phyloP scores from a whole-genome alignment of 2,329 filamentous ascomycete species.

The Aspergillus pseudoviridinutans region DNA sequence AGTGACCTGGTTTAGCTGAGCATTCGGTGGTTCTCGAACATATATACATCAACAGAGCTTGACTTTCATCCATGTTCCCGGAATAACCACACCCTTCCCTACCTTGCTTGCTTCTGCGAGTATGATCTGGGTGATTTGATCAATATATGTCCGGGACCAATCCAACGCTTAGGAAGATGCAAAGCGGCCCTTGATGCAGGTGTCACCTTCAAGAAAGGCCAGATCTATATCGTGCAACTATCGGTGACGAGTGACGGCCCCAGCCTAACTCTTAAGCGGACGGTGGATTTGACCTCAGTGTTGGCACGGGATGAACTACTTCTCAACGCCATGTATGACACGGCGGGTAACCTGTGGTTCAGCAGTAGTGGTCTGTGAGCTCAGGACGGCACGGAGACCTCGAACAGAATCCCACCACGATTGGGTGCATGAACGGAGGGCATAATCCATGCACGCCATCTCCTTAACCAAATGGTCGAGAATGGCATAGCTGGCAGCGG shows the following conservation, averaged over 20 bases:
- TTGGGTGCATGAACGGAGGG: constrained; percentile 1
- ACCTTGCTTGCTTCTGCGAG: too few relatives aligned
- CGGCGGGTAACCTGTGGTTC: constrained; percentile 1
- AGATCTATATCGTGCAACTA: constrained; percentile 1
- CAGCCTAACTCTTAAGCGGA: background rate
- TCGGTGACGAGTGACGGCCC: background rate
- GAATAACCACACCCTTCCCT: too few relatives aligned
- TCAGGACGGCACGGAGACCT: background rate
- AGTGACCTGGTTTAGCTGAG: background rate
- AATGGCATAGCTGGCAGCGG: constrained; percentile 1
- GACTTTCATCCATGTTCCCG: background rate
- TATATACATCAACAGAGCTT: background rate
- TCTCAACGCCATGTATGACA: constrained; percentile 2
- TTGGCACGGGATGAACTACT: background rate
- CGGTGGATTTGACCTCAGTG: background rate
- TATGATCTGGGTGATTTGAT: background rate
- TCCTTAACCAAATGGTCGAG: constrained; percentile 2
- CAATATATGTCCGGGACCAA: background rate
- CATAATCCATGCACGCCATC: background rate
- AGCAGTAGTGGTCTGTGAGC: constrained; percentile 1
- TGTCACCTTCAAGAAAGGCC: background rate
- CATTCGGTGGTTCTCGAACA: background rate
- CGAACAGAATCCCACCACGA: background rate
- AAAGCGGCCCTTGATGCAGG: background rate
- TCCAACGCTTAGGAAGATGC: background rate